A percentile compares a stretch with the other conserved stretches of the same genome.
Conservation (phyloP, 2,329 filamentous ascomycete genomes). For the Geosmithia flava region DNA sequence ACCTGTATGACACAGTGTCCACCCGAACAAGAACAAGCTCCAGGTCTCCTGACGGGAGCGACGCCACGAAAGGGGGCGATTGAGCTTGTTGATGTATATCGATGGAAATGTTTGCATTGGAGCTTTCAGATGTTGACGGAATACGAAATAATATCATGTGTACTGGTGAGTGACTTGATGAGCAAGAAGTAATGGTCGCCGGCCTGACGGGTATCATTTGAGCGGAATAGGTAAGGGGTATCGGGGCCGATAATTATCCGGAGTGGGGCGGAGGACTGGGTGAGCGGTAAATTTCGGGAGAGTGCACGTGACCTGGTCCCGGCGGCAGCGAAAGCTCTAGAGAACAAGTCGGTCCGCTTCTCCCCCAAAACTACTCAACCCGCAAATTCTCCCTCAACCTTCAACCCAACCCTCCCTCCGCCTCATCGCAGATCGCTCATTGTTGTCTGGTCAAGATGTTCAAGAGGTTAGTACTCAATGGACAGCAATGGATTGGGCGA, state of each 20-base stretch:
- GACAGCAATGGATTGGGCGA: too few species aligned
- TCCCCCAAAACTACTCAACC: conserved; percentile 31
- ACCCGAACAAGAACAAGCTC: too few species aligned
- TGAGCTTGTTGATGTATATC: too few species aligned
- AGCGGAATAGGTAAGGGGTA: background rate
- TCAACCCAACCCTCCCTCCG: conserved; percentile 40
- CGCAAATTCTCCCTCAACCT: conserved; percentile 33
- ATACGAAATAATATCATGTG: too few species aligned
- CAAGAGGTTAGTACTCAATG: conserved; percentile 54
- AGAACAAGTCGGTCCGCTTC: background rate
- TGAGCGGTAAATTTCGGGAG: background rate
- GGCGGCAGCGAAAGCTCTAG: background rate
- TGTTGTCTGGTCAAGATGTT: conserved; percentile 65
- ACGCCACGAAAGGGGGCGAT: too few species aligned
- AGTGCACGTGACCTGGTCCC: background rate
- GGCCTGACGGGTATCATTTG: too few species aligned
- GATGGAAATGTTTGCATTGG: too few species aligned
- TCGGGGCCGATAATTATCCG: background rate
- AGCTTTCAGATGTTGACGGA: too few species aligned
- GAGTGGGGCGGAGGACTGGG: background rate
- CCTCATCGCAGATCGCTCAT: conserved; percentile 50
- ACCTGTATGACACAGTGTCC: too few species aligned
- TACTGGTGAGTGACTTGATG: too few species aligned
- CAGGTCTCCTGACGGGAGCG: too few species aligned
- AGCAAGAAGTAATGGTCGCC: too few species aligned